Evolutionary conservation across 805 yeast genomes (phyloP), one percentile per base, ranked within the genome.

Genomic region (Kazachstania bromeliacearum): DNA sequence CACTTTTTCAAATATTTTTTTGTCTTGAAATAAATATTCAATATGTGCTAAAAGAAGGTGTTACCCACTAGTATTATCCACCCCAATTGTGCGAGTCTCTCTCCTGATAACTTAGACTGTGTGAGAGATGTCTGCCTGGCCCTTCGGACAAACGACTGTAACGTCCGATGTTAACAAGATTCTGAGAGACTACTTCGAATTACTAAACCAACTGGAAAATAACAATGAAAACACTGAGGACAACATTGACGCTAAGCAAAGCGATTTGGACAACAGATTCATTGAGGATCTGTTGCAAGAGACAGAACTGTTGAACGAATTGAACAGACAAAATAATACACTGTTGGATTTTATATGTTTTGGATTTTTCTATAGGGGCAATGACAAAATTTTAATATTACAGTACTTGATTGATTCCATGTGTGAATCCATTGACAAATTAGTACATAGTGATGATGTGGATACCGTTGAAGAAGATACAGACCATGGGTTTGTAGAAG

Each of bases 341-440:
- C 37, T 55, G 20, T 18, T 75, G 9, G 79, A 75, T 45, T 61
- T 74, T 39, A 57, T 75, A 21, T 65, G 75, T 35, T 59, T 61
- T 39, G 68, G 67, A 0, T 63, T 59, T 38, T 54, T 62, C 30
- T 45, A 40, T 37, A 38, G 39, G 17, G 34, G 32, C 19, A 22
- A 25, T 4, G 20, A 21, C 4, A 24, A 31, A 3, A 16, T n/a
- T n/a, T n/a, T n/a, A n/a, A n/a, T n/a, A n/a, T n/a, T n/a, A n/a
- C n/a, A n/a, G n/a, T n/a, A n/a, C n/a, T n/a, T 15, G 20, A 31
- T 17, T 16, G 23, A 30, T 8, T 16, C 33, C 10, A 19, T 12
- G 16, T 10, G 9, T 17, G 24, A 30, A 7, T 7, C 10, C 9
- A 20, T 12, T 9, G 24, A 30, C 9, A 14, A 17, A n/a, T n/a